Evolutionary conservation across 768 basidiomycete species (phyloP), one percentile per base, ranked within the genome.

Genomic region (Panellus pusillus): DNA sequence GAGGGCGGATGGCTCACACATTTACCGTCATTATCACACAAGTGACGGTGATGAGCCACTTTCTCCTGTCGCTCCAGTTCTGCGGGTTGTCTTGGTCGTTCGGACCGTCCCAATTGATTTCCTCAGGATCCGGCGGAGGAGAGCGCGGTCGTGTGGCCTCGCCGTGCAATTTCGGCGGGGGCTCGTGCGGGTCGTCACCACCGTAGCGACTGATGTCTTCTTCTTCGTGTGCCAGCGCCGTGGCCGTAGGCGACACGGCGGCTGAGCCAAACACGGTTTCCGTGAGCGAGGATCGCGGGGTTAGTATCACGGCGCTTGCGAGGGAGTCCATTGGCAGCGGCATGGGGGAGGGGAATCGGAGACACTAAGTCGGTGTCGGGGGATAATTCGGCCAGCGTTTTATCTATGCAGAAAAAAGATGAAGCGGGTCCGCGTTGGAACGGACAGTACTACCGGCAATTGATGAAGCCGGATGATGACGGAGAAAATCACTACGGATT

Each of bases 51-150:
- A 82, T 68, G 11, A 73, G 43, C 77, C 80, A 80, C 60, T 81
- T 84, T 47, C 70, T 70, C 9, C 51, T 19, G 3, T 55, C 61
- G 1, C 71, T 66, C 77, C 79, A 83, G 58, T 81, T 83, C 62
- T 82, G 78, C 8, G 84, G 83, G 58, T 85, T 85, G 19, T 58
- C 60, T 9, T 74, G 78, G 63, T 85, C 84, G 60, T 79, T 63
- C 0, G 78, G 76, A 0, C 79, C 81, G 61, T 81, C 79, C 81
- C 81, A 85, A 9, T 64, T 69, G 8, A 83, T 79, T 58, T 71
- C 65, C 20, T 72, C 66, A 1, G 67, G 63, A 53, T 76, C 73
- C 3, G 62, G 50, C 28, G 63, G 54, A 3, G 60, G 38, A 7
- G 62, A 50, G 24, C 58, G 47, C 0, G 47, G 37, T 24, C 56